These are phyloP conservation scores for Citrus sinensis DNA, from an alignment of 345 rosid species.

Conservation along the genomic window DNA sequence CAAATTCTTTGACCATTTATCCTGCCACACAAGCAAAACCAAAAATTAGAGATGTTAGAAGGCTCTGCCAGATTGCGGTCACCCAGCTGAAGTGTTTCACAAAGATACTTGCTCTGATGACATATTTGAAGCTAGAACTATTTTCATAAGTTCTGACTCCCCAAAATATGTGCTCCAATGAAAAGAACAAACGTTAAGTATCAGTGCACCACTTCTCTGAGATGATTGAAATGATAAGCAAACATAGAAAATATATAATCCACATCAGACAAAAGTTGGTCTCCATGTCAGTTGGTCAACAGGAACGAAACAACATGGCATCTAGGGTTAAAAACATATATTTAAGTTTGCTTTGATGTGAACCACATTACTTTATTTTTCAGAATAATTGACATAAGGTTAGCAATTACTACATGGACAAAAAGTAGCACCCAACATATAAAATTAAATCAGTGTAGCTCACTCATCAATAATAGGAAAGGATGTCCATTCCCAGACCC, in stretches of 20 bases:
- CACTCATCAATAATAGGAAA: background rate
- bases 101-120: background rate
- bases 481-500: background rate
- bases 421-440: background rate
- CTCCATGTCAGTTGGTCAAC: background rate
- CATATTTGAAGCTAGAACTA: background rate
- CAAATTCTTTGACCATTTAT: conserved; percentile 37
- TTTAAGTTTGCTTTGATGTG: background rate
- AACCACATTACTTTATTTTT: background rate
- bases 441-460: background rate
- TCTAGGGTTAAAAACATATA: background rate
- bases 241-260: background rate
- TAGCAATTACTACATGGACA: background rate
- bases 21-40: conserved; percentile 13
- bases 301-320: background rate
- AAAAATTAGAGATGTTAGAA: background rate
- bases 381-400: background rate
- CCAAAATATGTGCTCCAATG: background rate
- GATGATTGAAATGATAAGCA: background rate
- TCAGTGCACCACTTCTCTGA: background rate
- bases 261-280: background rate
- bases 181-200: background rate
- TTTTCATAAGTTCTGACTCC: background rate
- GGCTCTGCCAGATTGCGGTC: background rate
- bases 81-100: background rate